Percentiles rank a stretch among this genome's conserved stretches.
Conservation (phyloP, 345 rosid species). For the Toxicodendron radicans region DNA sequence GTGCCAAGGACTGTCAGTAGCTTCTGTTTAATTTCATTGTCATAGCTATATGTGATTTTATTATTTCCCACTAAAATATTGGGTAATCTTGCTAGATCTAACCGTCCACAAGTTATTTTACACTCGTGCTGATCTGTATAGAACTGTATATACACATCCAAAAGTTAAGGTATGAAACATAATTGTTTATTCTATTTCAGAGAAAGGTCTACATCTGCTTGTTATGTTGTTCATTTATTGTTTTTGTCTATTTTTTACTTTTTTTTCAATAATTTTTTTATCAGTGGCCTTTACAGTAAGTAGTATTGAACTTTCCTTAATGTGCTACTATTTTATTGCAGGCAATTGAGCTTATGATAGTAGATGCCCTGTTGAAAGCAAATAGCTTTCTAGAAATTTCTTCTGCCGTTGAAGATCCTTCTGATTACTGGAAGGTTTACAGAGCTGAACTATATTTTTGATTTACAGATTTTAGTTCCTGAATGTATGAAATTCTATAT, state of each 20-base stretch:
- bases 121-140: slow-evolving; percentile 90
- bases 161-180: slow-evolving; percentile 76
- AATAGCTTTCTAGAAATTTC: slow-evolving; percentile 63
- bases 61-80: slow-evolving; percentile 8
- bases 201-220: slow-evolving; percentile 5
- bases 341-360: slow-evolving; percentile 93
- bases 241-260: not conserved
- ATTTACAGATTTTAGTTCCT: not conserved
- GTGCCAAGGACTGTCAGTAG: slow-evolving; percentile 89
- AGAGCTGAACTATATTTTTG: slow-evolving; percentile 10
- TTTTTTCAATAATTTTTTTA: not conserved
- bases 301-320: slow-evolving; percentile 7
- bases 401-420: slow-evolving; percentile 63
- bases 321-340: slow-evolving; percentile 30
- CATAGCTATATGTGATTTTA: slow-evolving; percentile 12
- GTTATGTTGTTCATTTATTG: not conserved
- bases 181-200: not conserved
- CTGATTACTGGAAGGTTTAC: slow-evolving; percentile 88
- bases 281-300: not conserved
- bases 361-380: slow-evolving; percentile 84
- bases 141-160: slow-evolving; percentile 90
- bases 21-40: slow-evolving; percentile 20
- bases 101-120: slow-evolving; percentile 76
- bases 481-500: slow-evolving; percentile 6
- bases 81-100: slow-evolving; percentile 58